Conservation (phyloP, 1,139 yeast species). For the Geotrichum macrosporum region DNA sequence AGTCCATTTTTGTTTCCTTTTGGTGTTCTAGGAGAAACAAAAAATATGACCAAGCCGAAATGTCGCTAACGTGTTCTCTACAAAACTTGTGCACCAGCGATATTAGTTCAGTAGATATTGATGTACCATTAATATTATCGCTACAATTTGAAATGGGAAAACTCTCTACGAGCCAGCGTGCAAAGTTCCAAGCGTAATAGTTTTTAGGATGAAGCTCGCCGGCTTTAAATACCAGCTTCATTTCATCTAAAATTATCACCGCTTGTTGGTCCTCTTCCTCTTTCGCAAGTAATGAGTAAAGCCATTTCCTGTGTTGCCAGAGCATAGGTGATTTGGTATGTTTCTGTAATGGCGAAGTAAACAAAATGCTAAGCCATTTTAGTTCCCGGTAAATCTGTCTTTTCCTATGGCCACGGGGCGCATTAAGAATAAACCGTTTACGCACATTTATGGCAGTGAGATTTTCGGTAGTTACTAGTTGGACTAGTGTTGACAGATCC, state of each 20-base stretch:
- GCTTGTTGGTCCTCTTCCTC: background rate
- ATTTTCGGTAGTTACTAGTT: slow-evolving; percentile 38
- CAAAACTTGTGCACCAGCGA: slow-evolving; percentile 36
- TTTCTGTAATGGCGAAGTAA: slow-evolving; percentile 36
- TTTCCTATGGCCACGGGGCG: background rate
- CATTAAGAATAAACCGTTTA: slow-evolving; percentile 25
- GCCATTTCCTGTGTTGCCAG: slow-evolving; percentile 40
- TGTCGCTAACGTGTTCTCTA: slow-evolving; percentile 39
- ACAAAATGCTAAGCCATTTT: slow-evolving; percentile 31
- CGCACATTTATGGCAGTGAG: slow-evolving; percentile 36
- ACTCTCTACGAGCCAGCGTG: slow-evolving; percentile 36
- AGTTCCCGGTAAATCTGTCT: slow-evolving; percentile 27
- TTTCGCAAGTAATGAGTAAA: slow-evolving; percentile 21
- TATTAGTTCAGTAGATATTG: too few relatives aligned
- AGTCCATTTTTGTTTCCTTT: background rate
- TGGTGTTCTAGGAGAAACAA: slow-evolving; percentile 24
- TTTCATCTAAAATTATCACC: slow-evolving; percentile 25
- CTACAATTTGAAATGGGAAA: background rate
- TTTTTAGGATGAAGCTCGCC: slow-evolving; percentile 42
- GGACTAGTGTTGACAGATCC: slow-evolving; percentile 27
- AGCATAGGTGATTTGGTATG: slow-evolving; percentile 41
- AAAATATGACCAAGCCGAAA: slow-evolving; percentile 46
- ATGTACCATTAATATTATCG: too few relatives aligned
- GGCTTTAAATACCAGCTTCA: slow-evolving; percentile 36
- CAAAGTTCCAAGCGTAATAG: slow-evolving; percentile 45